Evolutionary conservation across 129 eudicot species (phyloP).

Genomic region (Cynara cardunculus): DNA sequence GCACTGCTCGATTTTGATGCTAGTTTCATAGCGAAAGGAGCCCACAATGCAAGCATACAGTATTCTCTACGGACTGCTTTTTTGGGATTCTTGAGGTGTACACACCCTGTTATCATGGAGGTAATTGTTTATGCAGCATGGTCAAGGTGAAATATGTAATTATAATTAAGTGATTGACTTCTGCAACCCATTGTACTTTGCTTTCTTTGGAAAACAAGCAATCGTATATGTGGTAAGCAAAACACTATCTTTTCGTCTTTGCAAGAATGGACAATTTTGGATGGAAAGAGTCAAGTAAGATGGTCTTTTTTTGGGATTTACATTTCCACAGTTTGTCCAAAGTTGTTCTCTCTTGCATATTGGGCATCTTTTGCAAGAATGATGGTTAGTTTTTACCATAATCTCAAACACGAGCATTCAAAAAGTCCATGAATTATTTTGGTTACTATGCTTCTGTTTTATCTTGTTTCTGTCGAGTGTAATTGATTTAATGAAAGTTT

Average conservation of each 20-base stretch:
- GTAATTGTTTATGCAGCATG: constrained; percentile 39
- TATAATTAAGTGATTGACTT: background rate
- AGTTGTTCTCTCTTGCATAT: background rate
- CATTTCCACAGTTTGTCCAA: background rate
- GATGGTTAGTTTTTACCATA: background rate
- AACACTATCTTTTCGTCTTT: background rate
- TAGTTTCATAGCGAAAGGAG: constrained; percentile 50
- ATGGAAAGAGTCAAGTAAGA: background rate
- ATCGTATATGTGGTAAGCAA: background rate
- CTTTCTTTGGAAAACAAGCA: background rate
- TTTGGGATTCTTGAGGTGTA: constrained; percentile 82
- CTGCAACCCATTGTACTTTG: background rate
- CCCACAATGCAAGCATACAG: constrained; percentile 68
- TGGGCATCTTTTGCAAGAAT: background rate
- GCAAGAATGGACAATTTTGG: background rate
- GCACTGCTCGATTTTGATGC: constrained; percentile 70
- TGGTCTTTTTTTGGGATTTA: background rate
- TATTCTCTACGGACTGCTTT: constrained; percentile 83
- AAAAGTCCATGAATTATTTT: background rate
- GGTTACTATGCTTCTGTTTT: background rate
- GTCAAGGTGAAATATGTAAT: background rate
- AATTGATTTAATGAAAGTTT: background rate
- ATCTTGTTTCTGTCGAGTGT: background rate
- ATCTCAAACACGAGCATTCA: background rate
- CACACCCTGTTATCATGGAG: constrained; percentile 73